phyloP scores from a whole-genome alignment of 1,284 basidiomycete species.

The Athelia sp. region DNA sequence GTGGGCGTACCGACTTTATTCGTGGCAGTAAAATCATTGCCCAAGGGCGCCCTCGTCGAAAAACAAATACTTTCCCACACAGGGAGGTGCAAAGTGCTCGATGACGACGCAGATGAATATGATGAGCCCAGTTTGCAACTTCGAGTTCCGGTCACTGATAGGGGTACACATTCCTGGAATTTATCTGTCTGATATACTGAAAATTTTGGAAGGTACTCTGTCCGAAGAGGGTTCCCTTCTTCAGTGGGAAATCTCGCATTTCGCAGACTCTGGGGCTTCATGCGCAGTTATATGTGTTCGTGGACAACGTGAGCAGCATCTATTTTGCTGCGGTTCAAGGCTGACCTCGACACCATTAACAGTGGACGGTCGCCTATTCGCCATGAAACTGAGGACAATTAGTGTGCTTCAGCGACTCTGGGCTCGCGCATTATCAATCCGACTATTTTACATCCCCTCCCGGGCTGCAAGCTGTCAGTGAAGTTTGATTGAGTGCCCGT shows the following conservation, averaged over 20 bases:
- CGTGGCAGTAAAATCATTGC: conserved; percentile 66
- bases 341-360: not conserved
- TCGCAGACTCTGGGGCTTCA: conserved; percentile 32
- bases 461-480: conserved; percentile 10
- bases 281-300: conserved; percentile 41
- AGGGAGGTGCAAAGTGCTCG: conserved; percentile 41
- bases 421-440: conserved; percentile 30
- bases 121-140: conserved; percentile 28
- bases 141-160: conserved; percentile 29
- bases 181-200: not conserved
- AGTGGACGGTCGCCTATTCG: conserved; percentile 4
- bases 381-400: not conserved
- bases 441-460: conserved; percentile 38
- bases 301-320: conserved; percentile 25
- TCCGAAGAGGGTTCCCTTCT: conserved; percentile 19
- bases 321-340: too few relatives aligned
- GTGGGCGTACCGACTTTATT: conserved; percentile 52
- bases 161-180: conserved; percentile 31
- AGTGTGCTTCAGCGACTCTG: conserved; percentile 11
- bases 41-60: conserved; percentile 71
- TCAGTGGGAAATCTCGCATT: conserved; percentile 42
- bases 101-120: conserved; percentile 38
- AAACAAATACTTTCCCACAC: conserved; percentile 70
- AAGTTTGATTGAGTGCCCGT: conserved; percentile 1
- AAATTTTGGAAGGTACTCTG: conserved; percentile 13